Base-by-base conservation (phyloP, 2,329 filamentous ascomycete genomes). In the Blumeriella jaapii region DNA sequence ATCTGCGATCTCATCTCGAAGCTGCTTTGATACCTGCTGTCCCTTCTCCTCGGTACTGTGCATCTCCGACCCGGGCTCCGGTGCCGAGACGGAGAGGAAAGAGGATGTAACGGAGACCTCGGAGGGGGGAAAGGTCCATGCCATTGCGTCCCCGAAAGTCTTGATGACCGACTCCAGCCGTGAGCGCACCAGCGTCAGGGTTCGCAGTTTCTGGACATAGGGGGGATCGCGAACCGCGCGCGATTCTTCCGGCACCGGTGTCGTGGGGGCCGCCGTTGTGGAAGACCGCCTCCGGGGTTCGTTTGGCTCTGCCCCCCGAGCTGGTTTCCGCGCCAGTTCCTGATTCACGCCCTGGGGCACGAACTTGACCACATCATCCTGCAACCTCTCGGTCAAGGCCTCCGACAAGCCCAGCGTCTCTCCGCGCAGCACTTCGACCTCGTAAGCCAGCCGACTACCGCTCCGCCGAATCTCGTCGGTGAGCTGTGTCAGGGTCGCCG, bases 381-480 rank as follows among this genome's bases (percentile, higher is more conserved):
- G 71, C 27, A 94, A 59, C 0, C 69, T 73, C 46, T 87, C 82
- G 4, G 76, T 74, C 49, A 96, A 63, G 2, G 79, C 70, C 54
- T 95, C 87, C 1, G 78, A 76, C 22, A 95, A 63, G n/a, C 81
- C 71, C 29, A 86, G 61, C 2, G 85, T 82, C 59, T 95, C 87
- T 44, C 87, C 87, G n/a, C 86, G 74, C 31, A 96, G 60, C 12
- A 96, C 71, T 59, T 96, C 89, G 13, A 96, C 89, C 59, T 96
- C 84, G 54, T 98, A 98, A 13, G 87, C 85, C 38, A 98, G 64
- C 3, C 89, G 72, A 45, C 83, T 85, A 16, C 87, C 84, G 52
- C 84, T 87, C 38, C 91, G 74, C 42, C 98, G 61, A 44, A 98
- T 96, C 48, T 96, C 91, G 58, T 98, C 89, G 8, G 91, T 95